These are phyloP conservation scores for Leucosporidium creatinivorum DNA, from an alignment of 768 basidiomycete genomes.

Conservation along the genomic window DNA sequence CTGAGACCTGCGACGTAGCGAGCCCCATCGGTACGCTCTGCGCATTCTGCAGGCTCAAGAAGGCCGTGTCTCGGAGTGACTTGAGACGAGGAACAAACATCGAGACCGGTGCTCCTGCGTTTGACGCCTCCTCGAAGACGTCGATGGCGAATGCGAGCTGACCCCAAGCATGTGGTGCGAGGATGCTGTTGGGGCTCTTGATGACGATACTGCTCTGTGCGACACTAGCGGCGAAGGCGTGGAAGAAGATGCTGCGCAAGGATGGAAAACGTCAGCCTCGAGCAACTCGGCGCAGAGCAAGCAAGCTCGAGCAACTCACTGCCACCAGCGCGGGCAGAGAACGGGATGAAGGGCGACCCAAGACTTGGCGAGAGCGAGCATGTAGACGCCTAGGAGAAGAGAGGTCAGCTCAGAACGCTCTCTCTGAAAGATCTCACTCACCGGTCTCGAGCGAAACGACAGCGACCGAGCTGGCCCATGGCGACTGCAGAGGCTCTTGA, in stretches of 20 bases:
- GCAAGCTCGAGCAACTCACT: conserved; percentile 3
- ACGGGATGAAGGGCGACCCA: conserved; percentile 12
- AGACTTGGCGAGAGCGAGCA: conserved; percentile 21
- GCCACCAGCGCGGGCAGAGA: conserved; percentile 19
- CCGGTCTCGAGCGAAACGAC: conserved; percentile 25
- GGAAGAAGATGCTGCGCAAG: conserved; percentile 13
- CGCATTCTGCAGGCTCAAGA: conserved; percentile 5
- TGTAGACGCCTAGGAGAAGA: conserved; percentile 3
- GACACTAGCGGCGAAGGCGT: conserved; percentile 22
- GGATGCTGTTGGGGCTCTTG: conserved; percentile 11
- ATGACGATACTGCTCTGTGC: conserved; percentile 18
- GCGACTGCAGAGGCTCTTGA: conserved; percentile 22
- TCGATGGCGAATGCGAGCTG: conserved; percentile 21
- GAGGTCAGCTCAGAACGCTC: too few species aligned
- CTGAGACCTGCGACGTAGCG: neutral
- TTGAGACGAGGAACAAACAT: conserved; percentile 20
- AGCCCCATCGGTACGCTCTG: conserved; percentile 13
- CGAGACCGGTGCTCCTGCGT: conserved; percentile 18
- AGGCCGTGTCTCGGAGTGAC: conserved; percentile 19
- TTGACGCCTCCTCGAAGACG: conserved; percentile 10
- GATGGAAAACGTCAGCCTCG: too few species aligned
- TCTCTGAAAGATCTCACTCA: too few species aligned
- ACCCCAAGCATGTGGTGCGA: conserved; percentile 23
- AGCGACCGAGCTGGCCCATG: conserved; percentile 11
- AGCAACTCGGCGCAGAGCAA: neutral